Evolutionary conservation across 176 grass and related monocot genomes (phyloP), one percentile per base, ranked within the genome.

Genomic region (Pontederia crassipes): DNA sequence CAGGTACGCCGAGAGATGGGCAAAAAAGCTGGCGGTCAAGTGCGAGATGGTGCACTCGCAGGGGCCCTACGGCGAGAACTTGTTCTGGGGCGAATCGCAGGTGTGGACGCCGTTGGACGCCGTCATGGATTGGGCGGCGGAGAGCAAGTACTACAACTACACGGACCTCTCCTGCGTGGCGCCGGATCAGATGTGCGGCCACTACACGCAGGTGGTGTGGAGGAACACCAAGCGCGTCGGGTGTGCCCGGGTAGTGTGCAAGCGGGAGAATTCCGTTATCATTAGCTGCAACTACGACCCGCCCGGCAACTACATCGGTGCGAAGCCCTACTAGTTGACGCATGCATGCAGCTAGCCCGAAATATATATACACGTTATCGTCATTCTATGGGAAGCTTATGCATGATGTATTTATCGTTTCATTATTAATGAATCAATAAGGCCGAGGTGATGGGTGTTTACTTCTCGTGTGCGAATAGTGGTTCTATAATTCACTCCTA

Each of bases 31-130:
- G 46, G 18, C 46, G 1, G 5, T 6, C 13, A 24, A 59, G 1
- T 72, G 69, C 47, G 13, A 45, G 40, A 60, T 51, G 17, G 11
- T 12, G 18, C 69, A 72, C 69, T 72, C 69, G 6, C 8, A 35
- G 11, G 69, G 69, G 9, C 69, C 69, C 17, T 72, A 72, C 69
- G 69, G 69, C 7, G 69, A 72, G 55, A 72, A 72, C 69, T 27
- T 72, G 20, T 72, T 72, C 69, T 72, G 69, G 69, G 69, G 69
- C 46, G 45, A 17, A 0, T 55, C 56, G 24, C 17, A 10, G 20
- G 20, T 28, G 24, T 72, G 69, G 69, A 59, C 8, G 56, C 18
- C 56, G 12, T 9, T 11, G 16, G 13, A 40, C 12, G 69, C 57
- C 6, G 55, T 72, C 16, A 12, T 9, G 4, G 48, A 8, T 57